Evolutionary conservation across 2,329 filamentous ascomycete species (phyloP), one percentile per base, ranked within the genome.

Genomic region (Ploettnerulaceae sp.): DNA sequence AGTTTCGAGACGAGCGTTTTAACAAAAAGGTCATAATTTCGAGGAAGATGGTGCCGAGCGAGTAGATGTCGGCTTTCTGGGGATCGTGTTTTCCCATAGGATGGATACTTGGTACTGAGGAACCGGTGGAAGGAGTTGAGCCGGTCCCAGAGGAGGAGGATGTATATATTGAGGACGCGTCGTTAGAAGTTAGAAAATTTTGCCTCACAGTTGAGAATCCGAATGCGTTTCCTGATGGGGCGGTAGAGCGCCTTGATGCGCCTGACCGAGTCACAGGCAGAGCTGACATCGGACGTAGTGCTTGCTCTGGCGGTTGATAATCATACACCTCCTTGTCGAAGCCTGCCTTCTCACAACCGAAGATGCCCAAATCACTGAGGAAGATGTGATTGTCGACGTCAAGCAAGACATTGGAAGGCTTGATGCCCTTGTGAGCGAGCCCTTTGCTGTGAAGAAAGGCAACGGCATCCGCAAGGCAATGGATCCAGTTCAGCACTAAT

Each of bases 271-370:
- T 35, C 64, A 69, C 44, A 57, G 63, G 49, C 55, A 60, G 38
- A 50, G 51, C 21, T 57, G 66, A 36, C 8, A 39, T 61, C 50
- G 64, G 31, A 59, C 59, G 17, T 66, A 66, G 50, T 62, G 17
- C 55, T 47, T 59, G 60, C 58, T 90, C 86, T 1, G 86, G 85
- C 0, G 85, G 81, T 1, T 79, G 77, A 58, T 89, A 89, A 58
- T 86, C 80, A 64, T 88, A 88, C 7, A 71, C 71, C 60, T 88
- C 85, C 51, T 81, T 80, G 55, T 85, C 81, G 52, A 83, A 80
- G 67, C 70, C 62, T 54, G 67, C 69, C 48, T 73, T 71, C n/a
- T 66, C 62, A 7, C 61, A 61, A 67, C 57, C 69, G 35, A 79
- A 66, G 12, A 69, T 67, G 3, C 70, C 72, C 43, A 81, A 76